Conservation (phyloP, 352 stramenopile genomes). For the Pythium grandisporangium region DNA sequence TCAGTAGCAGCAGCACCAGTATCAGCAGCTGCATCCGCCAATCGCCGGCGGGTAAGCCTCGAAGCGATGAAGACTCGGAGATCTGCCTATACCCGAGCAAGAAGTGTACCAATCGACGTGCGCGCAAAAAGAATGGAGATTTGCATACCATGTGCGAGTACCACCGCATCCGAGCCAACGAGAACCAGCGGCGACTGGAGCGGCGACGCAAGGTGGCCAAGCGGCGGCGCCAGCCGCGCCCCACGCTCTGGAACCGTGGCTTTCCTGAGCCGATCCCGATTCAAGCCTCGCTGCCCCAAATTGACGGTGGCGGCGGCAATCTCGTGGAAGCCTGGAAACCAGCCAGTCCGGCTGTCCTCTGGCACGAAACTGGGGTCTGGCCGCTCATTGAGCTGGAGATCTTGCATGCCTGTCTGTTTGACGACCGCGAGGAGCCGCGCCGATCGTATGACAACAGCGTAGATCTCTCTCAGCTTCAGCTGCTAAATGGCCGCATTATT, state of each 20-base stretch:
- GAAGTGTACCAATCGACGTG: conserved; percentile 70
- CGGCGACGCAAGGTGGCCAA: conserved; percentile 44
- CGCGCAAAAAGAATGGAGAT: conserved; percentile 76
- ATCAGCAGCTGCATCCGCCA: too few species aligned
- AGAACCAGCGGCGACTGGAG: conserved; percentile 74
- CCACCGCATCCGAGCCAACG: conserved; percentile 76
- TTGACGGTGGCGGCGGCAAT: not conserved
- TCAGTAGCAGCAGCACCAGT: too few species aligned
- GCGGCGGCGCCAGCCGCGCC: conserved; percentile 5
- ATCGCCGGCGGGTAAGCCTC: too few species aligned
- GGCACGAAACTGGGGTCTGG: too few species aligned
- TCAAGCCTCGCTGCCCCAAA: not conserved
- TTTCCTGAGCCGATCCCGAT: conserved; percentile 12
- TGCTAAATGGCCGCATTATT: too few species aligned
- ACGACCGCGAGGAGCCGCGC: not conserved
- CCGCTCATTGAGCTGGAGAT: conserved; percentile 20
- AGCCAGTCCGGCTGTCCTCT: conserved; percentile 2
- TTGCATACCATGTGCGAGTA: conserved; percentile 81
- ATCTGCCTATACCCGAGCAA: conserved; percentile 80
- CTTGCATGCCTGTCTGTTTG: conserved; percentile 15
- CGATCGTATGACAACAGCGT: not conserved
- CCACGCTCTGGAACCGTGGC: conserved; percentile 11
- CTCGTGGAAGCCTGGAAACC: not conserved
- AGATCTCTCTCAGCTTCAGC: conserved; percentile 1
- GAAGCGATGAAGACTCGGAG: conserved; percentile 5